These are phyloP conservation scores for Arachnopeziza araneosa DNA, from an alignment of 2,329 filamentous ascomycete species.

Conservation along the genomic window DNA sequence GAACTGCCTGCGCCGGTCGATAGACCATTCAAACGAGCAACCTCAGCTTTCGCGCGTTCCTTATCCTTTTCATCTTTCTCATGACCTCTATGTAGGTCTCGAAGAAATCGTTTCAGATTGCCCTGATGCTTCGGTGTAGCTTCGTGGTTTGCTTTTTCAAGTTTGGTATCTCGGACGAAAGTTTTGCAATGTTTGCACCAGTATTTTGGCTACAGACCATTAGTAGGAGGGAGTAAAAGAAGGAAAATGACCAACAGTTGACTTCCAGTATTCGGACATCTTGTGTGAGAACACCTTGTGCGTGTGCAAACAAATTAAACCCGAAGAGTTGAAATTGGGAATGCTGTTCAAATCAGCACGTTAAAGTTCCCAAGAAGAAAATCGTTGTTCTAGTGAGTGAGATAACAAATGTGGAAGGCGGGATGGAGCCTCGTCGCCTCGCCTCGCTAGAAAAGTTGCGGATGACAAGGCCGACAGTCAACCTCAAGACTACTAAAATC, in stretches of 20 bases:
- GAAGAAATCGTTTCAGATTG: slow-evolving; percentile 81
- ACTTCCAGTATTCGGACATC: slow-evolving; percentile 99
- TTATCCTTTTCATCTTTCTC: slow-evolving; percentile 77
- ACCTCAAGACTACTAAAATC: background rate
- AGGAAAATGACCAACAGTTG: slow-evolving; percentile 51
- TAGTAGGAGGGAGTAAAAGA: background rate
- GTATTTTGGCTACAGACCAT: slow-evolving; percentile 64
- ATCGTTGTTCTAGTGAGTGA: background rate
- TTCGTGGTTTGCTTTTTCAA: slow-evolving; percentile 87
- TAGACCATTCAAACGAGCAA: slow-evolving; percentile 78
- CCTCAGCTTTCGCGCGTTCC: slow-evolving; percentile 75
- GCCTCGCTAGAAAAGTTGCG: background rate
- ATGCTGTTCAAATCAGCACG: background rate
- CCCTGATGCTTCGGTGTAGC: slow-evolving; percentile 79
- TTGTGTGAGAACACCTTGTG: slow-evolving; percentile 6
- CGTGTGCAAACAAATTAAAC: background rate
- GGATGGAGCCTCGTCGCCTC: background rate
- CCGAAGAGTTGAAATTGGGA: background rate
- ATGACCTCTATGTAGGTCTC: slow-evolving; percentile 79
- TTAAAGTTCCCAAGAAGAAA: background rate
- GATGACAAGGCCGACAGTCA: background rate
- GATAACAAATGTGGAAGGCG: background rate
- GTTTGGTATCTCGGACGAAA: slow-evolving; percentile 86
- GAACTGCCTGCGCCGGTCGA: slow-evolving; percentile 42
- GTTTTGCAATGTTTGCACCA: slow-evolving; percentile 97